These are phyloP conservation scores for Neurospora crassa DNA, from an alignment of 2,329 filamentous ascomycete genomes.

Conservation along the genomic window DNA sequence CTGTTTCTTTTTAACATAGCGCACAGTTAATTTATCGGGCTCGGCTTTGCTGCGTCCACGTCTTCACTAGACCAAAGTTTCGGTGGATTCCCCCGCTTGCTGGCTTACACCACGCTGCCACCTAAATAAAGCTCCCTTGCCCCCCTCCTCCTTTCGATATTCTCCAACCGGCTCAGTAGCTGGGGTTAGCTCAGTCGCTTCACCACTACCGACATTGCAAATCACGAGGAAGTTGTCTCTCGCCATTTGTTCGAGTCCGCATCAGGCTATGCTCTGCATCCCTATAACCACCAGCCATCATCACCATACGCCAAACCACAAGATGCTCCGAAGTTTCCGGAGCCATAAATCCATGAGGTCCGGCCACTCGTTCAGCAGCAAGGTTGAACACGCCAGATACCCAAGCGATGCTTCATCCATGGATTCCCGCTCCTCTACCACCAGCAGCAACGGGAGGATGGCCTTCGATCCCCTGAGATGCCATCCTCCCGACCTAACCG, in stretches of 20 bases:
- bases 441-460: slow-evolving; percentile 13
- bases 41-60: not conserved
- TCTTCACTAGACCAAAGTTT: not conserved
- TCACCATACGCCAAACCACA: slow-evolving; percentile 6
- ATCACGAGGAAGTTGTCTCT: slow-evolving; percentile 1
- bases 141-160: not conserved
- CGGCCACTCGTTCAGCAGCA: not conserved
- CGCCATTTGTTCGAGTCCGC: not conserved
- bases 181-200: not conserved
- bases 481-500: slow-evolving; percentile 18
- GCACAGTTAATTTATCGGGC: too few species aligned
- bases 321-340: slow-evolving; percentile 17
- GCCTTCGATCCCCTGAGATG: slow-evolving; percentile 26
- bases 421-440: slow-evolving; percentile 13
- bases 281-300: slow-evolving; percentile 3
- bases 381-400: slow-evolving; percentile 9
- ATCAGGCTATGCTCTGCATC: not conserved
- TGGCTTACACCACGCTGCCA: not conserved
- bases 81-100: not conserved
- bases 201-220: slow-evolving; percentile 2
- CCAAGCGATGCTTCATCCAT: slow-evolving; percentile 15
- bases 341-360: slow-evolving; percentile 14
- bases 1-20: too few species aligned
- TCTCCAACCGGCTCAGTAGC: not conserved
- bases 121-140: not conserved